These are phyloP conservation scores for Neopestalotiopsis sp. DNA, from an alignment of 2,329 filamentous ascomycete species.

Conservation along the genomic window DNA sequence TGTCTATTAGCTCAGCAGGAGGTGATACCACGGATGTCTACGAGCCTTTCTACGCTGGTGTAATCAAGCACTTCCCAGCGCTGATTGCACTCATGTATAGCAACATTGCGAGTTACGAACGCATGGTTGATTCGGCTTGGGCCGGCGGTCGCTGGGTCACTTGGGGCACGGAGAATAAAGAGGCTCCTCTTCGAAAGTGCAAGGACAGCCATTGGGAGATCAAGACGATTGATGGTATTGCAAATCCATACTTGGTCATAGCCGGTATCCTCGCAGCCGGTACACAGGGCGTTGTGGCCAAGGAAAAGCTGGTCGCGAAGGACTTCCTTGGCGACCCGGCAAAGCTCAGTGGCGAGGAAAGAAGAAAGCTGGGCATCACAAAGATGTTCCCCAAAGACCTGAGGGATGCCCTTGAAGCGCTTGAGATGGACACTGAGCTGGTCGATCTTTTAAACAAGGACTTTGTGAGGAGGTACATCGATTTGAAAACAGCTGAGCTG, in stretches of 20 bases:
- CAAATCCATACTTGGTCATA: constrained; percentile 77
- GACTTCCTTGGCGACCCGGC: constrained; percentile 65
- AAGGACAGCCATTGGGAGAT: constrained; percentile 76
- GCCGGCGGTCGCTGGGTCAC: constrained; percentile 78
- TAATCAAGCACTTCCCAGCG: constrained; percentile 69
- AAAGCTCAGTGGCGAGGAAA: constrained; percentile 50
- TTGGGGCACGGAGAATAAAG: constrained; percentile 84
- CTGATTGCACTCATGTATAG: constrained; percentile 74
- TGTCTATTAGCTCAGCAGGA: constrained; percentile 62
- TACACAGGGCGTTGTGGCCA: constrained; percentile 55
- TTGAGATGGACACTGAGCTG: constrained; percentile 56
- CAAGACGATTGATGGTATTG: constrained; percentile 77
- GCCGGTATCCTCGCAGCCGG: constrained; percentile 67
- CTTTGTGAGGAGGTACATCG: constrained; percentile 61
- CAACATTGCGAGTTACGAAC: constrained; percentile 70
- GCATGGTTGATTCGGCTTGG: constrained; percentile 74
- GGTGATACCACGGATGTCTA: constrained; percentile 50
- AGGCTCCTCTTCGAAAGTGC: constrained; percentile 74
- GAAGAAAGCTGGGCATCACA: constrained; percentile 57
- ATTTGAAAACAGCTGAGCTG: constrained; percentile 65
- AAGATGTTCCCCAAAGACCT: constrained; percentile 60
- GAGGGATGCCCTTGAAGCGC: constrained; percentile 56
- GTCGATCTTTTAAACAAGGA: constrained; percentile 50
- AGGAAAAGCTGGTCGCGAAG: constrained; percentile 49
- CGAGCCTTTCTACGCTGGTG: constrained; percentile 73